These are phyloP conservation scores for Strobilomyces dryophilus DNA, from an alignment of 768 basidiomycete genomes.

Conservation along the genomic window DNA sequence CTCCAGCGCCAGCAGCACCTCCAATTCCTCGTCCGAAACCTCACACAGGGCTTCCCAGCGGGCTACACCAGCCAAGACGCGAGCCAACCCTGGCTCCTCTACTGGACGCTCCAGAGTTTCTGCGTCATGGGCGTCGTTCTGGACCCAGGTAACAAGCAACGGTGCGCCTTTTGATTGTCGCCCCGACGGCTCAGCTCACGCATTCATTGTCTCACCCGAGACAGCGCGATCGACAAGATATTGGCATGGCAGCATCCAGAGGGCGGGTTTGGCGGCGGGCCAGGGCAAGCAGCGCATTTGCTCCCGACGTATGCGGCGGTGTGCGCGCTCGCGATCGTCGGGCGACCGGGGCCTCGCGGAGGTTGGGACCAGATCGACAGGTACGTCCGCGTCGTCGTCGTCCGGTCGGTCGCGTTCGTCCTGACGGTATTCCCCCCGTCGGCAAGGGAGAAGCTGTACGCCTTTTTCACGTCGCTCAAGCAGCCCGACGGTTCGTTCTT, in stretches of 20 bases:
- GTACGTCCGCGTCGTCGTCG: conserved; percentile 33
- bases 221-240: conserved; percentile 76
- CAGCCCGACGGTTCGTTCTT: conserved; percentile 91
- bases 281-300: conserved; percentile 83
- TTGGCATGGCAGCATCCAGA: conserved; percentile 77
- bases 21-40: conserved; percentile 67
- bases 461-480: conserved; percentile 90
- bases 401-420: too few species aligned
- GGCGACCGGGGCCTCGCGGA: conserved; percentile 63
- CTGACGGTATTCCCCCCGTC: neutral
- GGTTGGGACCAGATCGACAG: conserved; percentile 89
- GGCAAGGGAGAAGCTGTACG: conserved; percentile 62
- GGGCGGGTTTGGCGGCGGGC: conserved; percentile 92
- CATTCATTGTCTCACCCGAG: neutral
- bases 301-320: conserved; percentile 89
- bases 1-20: conserved; percentile 67
- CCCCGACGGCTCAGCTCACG: neutral
- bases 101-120: conserved; percentile 88
- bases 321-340: conserved; percentile 78
- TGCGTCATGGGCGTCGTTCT: conserved; percentile 72
- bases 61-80: conserved; percentile 86
- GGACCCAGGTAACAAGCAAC: conserved; percentile 73
- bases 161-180: conserved; percentile 37
- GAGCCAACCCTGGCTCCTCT: conserved; percentile 92
- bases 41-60: conserved; percentile 75